Evolutionary conservation across 148 eudicot genomes (phyloP).

Genomic region (Rhododendron mucronatum): DNA sequence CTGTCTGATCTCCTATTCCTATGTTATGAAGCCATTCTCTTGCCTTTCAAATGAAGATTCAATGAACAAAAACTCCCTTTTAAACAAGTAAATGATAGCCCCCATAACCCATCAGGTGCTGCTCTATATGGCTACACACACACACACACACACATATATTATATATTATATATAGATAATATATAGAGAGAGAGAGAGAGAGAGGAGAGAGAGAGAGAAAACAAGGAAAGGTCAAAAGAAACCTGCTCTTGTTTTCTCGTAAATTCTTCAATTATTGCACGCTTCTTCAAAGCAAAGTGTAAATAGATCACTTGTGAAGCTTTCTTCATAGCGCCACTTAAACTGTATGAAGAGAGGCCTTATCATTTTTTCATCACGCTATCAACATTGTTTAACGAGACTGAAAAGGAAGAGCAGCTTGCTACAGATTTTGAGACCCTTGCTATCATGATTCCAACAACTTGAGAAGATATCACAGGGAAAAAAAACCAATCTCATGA

Average conservation of each 20-base stretch:
- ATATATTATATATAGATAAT: too few relatives aligned
- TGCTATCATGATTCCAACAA: neutral
- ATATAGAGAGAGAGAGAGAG: neutral
- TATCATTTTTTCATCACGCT: neutral
- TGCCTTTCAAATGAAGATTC: constrained; percentile 41
- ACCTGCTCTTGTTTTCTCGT: constrained; percentile 97
- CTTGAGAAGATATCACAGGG: neutral
- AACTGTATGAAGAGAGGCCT: constrained; percentile 41
- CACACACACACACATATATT: neutral
- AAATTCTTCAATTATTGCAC: constrained; percentile 75
- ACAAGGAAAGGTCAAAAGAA: neutral
- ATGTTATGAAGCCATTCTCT: constrained; percentile 98
- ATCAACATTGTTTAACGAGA: neutral
- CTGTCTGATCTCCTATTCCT: constrained; percentile 82
- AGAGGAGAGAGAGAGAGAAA: too few relatives aligned
- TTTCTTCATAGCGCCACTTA: constrained; percentile 78
- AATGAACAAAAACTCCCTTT: neutral
- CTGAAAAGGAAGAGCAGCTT: neutral
- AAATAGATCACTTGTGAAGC: constrained; percentile 89
- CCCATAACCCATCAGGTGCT: neutral
- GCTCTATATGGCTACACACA: neutral
- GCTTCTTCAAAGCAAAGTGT: constrained; percentile 82
- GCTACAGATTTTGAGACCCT: neutral
- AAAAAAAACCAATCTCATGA: neutral
- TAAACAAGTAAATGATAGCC: neutral